phyloP scores from a whole-genome alignment of 345 rosid species.

The Garcia nutans region DNA sequence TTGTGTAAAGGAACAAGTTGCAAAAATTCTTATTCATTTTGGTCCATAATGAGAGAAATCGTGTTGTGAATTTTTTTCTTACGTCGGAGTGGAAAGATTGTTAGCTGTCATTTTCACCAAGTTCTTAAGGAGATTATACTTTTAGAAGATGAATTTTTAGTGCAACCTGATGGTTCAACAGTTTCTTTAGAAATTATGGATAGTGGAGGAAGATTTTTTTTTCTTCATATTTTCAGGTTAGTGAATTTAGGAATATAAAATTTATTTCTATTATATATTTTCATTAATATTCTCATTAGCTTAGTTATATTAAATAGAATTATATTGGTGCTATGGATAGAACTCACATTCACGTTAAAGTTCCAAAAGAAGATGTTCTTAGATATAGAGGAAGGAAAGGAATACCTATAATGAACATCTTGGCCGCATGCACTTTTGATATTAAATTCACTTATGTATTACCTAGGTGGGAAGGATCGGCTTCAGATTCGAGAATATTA shows the following conservation, averaged over 20 bases:
- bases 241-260: not conserved
- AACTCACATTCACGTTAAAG: not conserved
- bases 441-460: not conserved
- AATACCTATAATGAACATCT: not conserved
- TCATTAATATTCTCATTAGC: not conserved
- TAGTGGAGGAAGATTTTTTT: not conserved
- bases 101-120: not conserved
- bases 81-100: no score
- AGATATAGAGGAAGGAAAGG: not conserved
- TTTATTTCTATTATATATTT: not conserved
- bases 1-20: no score
- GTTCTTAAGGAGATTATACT: not conserved
- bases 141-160: not conserved
- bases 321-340: not conserved
- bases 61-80: no score
- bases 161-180: not conserved
- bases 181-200: not conserved
- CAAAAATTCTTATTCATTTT: no score
- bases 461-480: not conserved
- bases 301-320: not conserved
- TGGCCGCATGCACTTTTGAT: not conserved
- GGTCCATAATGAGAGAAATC: no score
- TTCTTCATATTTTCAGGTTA: not conserved
- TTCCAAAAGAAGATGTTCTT: not conserved
- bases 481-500: not conserved